A percentile compares a stretch with the other conserved stretches of the same genome.
Conservation (phyloP, 225 moss, liverwort and hornwort genomes). For the Marchantia polymorpha region DNA sequence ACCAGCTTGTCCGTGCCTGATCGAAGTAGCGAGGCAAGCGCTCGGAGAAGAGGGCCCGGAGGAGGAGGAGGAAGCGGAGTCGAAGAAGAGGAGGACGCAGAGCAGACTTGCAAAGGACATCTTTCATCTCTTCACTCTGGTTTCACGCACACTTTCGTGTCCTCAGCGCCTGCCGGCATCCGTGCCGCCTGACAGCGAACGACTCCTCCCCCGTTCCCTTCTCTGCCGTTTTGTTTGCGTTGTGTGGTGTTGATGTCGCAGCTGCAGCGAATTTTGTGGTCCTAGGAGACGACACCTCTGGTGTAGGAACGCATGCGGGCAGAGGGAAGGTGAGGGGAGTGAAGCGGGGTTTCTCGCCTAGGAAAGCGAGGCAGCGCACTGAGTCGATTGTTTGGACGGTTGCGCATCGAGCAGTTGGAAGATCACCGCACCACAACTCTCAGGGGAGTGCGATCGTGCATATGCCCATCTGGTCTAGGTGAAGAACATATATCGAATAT, state of each 20-base stretch:
- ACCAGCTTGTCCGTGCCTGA: not conserved
- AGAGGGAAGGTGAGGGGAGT: not conserved
- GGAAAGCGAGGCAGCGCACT: not conserved
- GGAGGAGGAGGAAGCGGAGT: not conserved
- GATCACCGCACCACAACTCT: not conserved
- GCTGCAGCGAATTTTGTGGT: conserved; percentile 2
- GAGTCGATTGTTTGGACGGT: conserved; percentile 5
- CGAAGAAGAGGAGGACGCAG: not conserved
- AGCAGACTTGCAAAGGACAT: not conserved
- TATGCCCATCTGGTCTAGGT: not conserved
- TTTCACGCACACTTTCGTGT: not conserved
- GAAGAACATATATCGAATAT: not conserved
- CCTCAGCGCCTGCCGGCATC: not conserved
- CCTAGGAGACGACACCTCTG: not conserved
- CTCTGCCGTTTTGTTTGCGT: not conserved
- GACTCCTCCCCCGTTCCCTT: not conserved
- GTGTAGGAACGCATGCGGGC: not conserved
- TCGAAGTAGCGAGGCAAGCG: not conserved
- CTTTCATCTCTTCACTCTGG: not conserved
- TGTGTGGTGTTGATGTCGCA: conserved; percentile 1
- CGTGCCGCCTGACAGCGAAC: not conserved
- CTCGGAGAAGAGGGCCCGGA: not conserved
- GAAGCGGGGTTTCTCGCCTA: not conserved
- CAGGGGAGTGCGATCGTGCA: not conserved
- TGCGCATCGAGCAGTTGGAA: not conserved